phyloP scores from a whole-genome alignment of 2,329 filamentous ascomycete genomes.

The Fusarium cicatricum region DNA sequence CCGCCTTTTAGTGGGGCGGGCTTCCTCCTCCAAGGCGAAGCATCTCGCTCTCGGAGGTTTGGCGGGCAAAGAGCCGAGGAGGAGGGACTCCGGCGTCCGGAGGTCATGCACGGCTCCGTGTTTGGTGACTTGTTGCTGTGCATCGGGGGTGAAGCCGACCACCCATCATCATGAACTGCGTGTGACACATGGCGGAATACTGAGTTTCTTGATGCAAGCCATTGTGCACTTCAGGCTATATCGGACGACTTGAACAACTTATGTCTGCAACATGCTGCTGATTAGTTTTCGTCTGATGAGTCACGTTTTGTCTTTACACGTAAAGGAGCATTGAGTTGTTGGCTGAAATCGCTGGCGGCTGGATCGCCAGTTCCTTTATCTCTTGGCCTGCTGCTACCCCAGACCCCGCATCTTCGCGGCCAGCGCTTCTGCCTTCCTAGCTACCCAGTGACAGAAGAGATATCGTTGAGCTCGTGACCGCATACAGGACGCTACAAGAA shows the following conservation, averaged over 20 bases:
- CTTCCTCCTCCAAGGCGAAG: slow-evolving; percentile 8
- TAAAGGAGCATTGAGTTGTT: too few species aligned
- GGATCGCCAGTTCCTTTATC: too few species aligned
- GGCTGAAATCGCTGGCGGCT: too few species aligned
- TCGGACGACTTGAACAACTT: neutral
- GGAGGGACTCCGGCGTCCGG: neutral
- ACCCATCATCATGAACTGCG: neutral
- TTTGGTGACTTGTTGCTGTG: slow-evolving; percentile 9
- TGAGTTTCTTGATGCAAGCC: neutral
- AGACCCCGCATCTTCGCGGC: slow-evolving; percentile 28
- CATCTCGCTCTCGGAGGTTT: slow-evolving; percentile 1
- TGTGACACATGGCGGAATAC: neutral
- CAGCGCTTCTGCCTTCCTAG: neutral
- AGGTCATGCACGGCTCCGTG: neutral
- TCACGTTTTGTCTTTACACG: too few species aligned
- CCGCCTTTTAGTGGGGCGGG: slow-evolving; percentile 19
- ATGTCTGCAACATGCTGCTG: neutral
- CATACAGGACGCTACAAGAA: neutral
- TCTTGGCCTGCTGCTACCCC: slow-evolving; percentile 9
- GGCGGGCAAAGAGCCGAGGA: slow-evolving; percentile 15
- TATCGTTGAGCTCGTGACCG: too few species aligned
- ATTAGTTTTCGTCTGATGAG: too few species aligned
- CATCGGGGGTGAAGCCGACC: neutral
- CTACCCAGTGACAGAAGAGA: neutral
- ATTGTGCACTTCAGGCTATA: neutral